Evolutionary conservation across 179 eudicot genomes (phyloP), one percentile per base, ranked within the genome.

Genomic region (Silene vulgaris): DNA sequence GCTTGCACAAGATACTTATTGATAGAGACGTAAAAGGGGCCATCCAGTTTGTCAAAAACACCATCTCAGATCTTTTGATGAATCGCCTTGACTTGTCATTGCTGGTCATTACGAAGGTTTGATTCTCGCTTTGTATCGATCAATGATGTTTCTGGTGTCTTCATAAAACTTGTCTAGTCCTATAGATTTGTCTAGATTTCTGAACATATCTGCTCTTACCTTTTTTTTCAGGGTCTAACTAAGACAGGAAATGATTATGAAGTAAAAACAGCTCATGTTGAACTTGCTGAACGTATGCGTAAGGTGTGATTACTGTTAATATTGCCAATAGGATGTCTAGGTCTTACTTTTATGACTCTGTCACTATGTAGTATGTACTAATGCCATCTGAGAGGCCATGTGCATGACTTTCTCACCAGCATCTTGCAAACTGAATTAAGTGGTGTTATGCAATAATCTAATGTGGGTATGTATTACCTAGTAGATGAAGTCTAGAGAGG

Each of bases 201-300:
- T 40, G 20, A 73, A 48, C 62, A 28, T 26, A 16, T 65, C 52
- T 40, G 20, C 29, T 71, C 76, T 45, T 59, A 64, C 74, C 77
- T 76, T 23, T 57, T 65, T 78, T 71, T 75, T 50, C 76, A 95
- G 99, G 99, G 99, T 63, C 84, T 95, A 81, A 95, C 99, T 5
- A 95, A 95, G 89, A 88, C 92, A 30, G 99, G 99, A 75, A 95
- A 90, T 65, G 88, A 90, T 80, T 95, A 95, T 86, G 99, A 89
- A 84, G 97, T 93, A 7, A 95, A 95, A 86, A 82, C 99, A 68
- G 99, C 99, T 79, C 99, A 95, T 81, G 97, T 93, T 81, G 99
- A 95, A 82, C 97, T 95, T 77, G 99, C 99, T 17, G 99, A 95
- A 84, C 88, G 97, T 72, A 93, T 95, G 99, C 97, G 97, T 17